phyloP scores from a whole-genome alignment of 139 green algal genomes.

The Picochlorum sp. region DNA sequence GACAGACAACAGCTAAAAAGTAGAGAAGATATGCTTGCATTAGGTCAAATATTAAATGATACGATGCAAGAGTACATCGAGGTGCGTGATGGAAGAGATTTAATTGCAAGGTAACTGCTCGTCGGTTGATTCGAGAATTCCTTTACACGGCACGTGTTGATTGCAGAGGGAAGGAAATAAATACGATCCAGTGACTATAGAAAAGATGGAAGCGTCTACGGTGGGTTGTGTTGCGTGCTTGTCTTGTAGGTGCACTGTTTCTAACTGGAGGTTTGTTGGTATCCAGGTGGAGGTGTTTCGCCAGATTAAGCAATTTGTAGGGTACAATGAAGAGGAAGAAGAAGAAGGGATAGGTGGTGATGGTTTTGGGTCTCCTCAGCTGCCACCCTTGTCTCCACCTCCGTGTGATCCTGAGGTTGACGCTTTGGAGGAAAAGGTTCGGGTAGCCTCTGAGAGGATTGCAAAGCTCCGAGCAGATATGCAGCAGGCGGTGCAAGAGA shows the following conservation, averaged over 20 bases:
- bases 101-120: not conserved
- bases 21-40: not conserved
- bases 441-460: not conserved
- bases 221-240: not conserved
- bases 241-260: not conserved
- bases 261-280: not conserved
- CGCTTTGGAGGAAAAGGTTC: conserved; percentile 11
- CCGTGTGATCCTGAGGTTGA: conserved; percentile 17
- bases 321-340: not conserved
- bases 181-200: not conserved
- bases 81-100: not conserved
- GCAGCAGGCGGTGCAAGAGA: conserved; percentile 18
- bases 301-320: conserved; percentile 1
- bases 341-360: not conserved
- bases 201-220: not conserved
- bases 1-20: not conserved
- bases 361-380: conserved; percentile 8
- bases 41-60: conserved; percentile 1
- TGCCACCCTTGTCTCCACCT: conserved; percentile 21
- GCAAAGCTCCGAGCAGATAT: conserved; percentile 18
- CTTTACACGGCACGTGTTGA: not conserved
- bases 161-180: not conserved
- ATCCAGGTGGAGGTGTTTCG: conserved; percentile 2
- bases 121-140: not conserved
- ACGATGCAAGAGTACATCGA: conserved; percentile 1